phyloP scores from a whole-genome alignment of 306 rosid genomes.

The Cotoneaster glaucophyllus region DNA sequence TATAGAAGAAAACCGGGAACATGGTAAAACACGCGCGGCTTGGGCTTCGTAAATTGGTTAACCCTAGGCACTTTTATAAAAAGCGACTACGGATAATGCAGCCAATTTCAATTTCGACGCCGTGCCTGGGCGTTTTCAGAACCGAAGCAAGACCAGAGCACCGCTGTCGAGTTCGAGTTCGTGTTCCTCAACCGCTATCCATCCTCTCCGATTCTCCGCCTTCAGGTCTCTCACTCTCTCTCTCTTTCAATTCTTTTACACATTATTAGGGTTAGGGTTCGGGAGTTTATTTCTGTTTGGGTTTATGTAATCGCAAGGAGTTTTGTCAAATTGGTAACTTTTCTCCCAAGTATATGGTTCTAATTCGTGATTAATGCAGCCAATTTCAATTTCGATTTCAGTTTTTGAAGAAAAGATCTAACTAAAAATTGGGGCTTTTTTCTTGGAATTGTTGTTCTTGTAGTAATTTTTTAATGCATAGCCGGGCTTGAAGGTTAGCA shows the following conservation, averaged over 20 bases:
- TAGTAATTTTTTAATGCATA: neutral
- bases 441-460: neutral
- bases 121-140: neutral
- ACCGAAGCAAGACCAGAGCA: neutral
- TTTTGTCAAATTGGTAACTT: neutral
- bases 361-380: neutral
- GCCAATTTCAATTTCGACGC: neutral
- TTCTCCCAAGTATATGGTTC: neutral
- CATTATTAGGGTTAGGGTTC: neutral
- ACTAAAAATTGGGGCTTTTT: neutral
- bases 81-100: neutral
- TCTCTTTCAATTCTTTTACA: neutral
- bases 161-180: neutral
- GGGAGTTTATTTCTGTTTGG: neutral
- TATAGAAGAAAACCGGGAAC: neutral
- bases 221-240: neutral
- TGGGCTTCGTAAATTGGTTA: neutral
- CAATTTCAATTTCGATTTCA: neutral
- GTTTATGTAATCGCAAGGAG: neutral
- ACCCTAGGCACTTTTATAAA: neutral
- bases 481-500: neutral
- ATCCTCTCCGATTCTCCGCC: neutral
- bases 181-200: neutral
- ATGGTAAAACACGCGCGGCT: neutral
- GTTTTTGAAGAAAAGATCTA: neutral